Conservation (phyloP, 2,329 filamentous ascomycete species). For the Trichoderma polysporum region DNA sequence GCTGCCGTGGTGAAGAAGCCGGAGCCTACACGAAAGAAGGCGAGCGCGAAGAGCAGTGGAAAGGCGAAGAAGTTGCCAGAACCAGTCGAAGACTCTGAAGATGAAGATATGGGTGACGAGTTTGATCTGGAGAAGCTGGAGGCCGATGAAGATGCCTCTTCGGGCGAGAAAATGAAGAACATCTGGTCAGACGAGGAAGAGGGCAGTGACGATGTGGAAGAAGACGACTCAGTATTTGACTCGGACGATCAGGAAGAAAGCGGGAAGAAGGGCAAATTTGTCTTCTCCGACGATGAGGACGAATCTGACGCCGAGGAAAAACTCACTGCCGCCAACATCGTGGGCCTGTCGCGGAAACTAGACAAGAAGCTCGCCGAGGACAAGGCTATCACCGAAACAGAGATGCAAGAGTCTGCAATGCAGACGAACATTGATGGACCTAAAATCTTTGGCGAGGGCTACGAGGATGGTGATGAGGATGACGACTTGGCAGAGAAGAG, state of each 20-base stretch:
- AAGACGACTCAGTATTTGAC: constrained; percentile 64
- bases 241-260: constrained; percentile 61
- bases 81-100: constrained; percentile 46
- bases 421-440: constrained; percentile 91
- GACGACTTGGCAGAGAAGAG: constrained; percentile 56
- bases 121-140: constrained; percentile 50
- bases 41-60: constrained; percentile 24
- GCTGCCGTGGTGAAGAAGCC: constrained; percentile 32
- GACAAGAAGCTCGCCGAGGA: constrained; percentile 76
- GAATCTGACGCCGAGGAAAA: constrained; percentile 85
- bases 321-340: constrained; percentile 94
- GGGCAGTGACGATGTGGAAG: constrained; percentile 42
- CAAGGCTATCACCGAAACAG: constrained; percentile 78
- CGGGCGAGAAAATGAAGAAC: constrained; percentile 10
- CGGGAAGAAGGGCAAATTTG: constrained; percentile 53
- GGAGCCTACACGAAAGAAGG: constrained; percentile 32
- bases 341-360: constrained; percentile 80
- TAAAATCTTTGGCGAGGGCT: constrained; percentile 55
- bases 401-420: constrained; percentile 79
- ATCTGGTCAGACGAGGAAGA: constrained; percentile 34
- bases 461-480: constrained; percentile 61
- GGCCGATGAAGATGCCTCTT: constrained; percentile 23
- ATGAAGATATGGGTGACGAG: constrained; percentile 43
- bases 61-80: constrained; percentile 26
- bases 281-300: constrained; percentile 95